These are phyloP conservation scores for Boletus tomentosulus DNA, from an alignment of 768 basidiomycete species.

Conservation along the genomic window DNA sequence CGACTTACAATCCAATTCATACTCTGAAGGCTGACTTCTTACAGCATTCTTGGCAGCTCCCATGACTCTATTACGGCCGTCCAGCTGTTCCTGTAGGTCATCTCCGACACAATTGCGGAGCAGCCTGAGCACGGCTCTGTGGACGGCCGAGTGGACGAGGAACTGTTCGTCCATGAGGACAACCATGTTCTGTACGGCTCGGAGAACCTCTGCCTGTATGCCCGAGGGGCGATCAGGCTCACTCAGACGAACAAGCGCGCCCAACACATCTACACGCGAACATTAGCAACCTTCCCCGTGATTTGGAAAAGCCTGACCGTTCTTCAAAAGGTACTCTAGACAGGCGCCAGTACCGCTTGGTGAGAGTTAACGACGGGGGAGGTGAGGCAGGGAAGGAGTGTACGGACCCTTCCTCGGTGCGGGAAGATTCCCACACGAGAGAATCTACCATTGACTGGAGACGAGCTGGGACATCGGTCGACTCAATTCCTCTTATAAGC, in stretches of 20 bases:
- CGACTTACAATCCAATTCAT: conserved; percentile 79
- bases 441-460: conserved; percentile 80
- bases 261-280: conserved; percentile 62
- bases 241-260: conserved; percentile 79
- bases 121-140: conserved; percentile 80
- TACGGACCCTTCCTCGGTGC: conserved; percentile 83
- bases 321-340: conserved; percentile 87
- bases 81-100: conserved; percentile 82
- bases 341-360: conserved; percentile 81
- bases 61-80: conserved; percentile 70
- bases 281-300: neutral
- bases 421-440: conserved; percentile 79
- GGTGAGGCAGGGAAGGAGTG: conserved; percentile 1
- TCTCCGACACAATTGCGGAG: conserved; percentile 89
- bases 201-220: conserved; percentile 87
- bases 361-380: conserved; percentile 10
- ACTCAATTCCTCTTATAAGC: conserved; percentile 70
- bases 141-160: conserved; percentile 86
- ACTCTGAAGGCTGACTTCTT: conserved; percentile 75
- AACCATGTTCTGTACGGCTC: conserved; percentile 86
- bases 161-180: conserved; percentile 91
- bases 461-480: conserved; percentile 75
- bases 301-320: conserved; percentile 46
- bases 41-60: conserved; percentile 76
- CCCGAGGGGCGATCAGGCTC: conserved; percentile 83